Conservation (phyloP, 345 rosid genomes). For the Rhizophora apiculata region DNA sequence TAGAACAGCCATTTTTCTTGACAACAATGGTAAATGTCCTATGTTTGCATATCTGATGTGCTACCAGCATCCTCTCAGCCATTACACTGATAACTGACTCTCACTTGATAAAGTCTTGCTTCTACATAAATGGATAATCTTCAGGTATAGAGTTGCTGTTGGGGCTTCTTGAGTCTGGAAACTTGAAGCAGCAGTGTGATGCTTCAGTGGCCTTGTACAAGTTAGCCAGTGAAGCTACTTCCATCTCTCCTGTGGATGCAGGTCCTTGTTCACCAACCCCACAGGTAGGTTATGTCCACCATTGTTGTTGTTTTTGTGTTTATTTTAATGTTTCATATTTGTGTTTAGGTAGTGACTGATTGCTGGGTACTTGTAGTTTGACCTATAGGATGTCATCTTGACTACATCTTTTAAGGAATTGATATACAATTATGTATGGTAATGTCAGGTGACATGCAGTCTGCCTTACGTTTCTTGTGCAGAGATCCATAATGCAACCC, state of each 20-base stretch:
- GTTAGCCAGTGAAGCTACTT: conserved; percentile 51
- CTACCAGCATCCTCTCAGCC: neutral
- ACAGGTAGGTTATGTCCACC: conserved; percentile 32
- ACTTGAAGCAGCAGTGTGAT: conserved; percentile 48
- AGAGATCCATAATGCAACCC: too few relatives aligned
- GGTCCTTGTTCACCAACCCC: conserved; percentile 68
- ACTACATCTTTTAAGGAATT: too few relatives aligned
- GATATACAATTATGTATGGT: too few relatives aligned
- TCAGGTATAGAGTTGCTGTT: conserved; percentile 56
- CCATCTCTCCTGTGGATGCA: conserved; percentile 45
- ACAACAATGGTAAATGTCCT: conserved; percentile 49
- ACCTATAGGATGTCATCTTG: too few relatives aligned
- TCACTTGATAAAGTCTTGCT: conserved; percentile 10
- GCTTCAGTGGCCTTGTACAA: conserved; percentile 52
- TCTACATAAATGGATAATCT: neutral
- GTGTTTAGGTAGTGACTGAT: neutral
- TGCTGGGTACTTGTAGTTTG: too few relatives aligned
- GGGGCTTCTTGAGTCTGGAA: conserved; percentile 53
- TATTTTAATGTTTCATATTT: neutral
- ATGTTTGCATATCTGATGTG: neutral
- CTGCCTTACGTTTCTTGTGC: too few relatives aligned
- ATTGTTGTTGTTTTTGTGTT: neutral
- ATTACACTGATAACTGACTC: neutral
- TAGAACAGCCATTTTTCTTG: conserved; percentile 51
- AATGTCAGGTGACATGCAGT: too few relatives aligned